Base-by-base conservation (phyloP, 306 rosid species). In the Corylus americana region DNA sequence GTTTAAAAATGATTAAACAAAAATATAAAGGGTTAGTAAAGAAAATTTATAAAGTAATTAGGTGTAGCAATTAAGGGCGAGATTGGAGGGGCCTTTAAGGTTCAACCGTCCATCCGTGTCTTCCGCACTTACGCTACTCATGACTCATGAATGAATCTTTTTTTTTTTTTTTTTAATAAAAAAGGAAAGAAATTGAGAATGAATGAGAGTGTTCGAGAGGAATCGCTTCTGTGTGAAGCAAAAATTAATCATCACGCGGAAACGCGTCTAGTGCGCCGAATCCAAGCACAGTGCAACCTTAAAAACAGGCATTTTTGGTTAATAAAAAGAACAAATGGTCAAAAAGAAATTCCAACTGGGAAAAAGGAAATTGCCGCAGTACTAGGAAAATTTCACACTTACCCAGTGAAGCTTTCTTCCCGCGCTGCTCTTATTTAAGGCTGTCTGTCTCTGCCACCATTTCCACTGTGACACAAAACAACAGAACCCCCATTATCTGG, bases 261-360 rank as follows among this genome's bases (percentile, higher is more conserved):
- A 91, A 84, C 91, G 91, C 92, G 89, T 85, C 66, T 75, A 27
- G 0, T 35, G 50, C 71, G 29, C 71, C 29, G 25, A 67, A 37
- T n/a, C 47, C 71, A 27, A 5, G 16, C 11, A 67, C 27, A 42
- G 11, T 39, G 25, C 50, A 18, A 22, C 27, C 64, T 57, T 20
- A 22, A 10, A 58, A 22, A 10, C 4, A 3, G 22, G 11, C 10
- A n/a, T 20, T 58, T 58, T 58, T 0, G 68, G 39, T 11, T 16
- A 17, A 31, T 0, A 62, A 31, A 35, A 35, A 17, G 71, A 9
- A 39, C 14, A 67, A 39, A 5, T 39, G 2, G 7, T 67, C 14
- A 18, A 39, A 67, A 67, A 39, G 2, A 18, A 22, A 7, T n/a
- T 58, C 7, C 1, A 4, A 47, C 64, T 58, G 17, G 55, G 17